Evolutionary conservation across 345 rosid genomes (phyloP).

Genomic region (Acer yangbiense): DNA sequence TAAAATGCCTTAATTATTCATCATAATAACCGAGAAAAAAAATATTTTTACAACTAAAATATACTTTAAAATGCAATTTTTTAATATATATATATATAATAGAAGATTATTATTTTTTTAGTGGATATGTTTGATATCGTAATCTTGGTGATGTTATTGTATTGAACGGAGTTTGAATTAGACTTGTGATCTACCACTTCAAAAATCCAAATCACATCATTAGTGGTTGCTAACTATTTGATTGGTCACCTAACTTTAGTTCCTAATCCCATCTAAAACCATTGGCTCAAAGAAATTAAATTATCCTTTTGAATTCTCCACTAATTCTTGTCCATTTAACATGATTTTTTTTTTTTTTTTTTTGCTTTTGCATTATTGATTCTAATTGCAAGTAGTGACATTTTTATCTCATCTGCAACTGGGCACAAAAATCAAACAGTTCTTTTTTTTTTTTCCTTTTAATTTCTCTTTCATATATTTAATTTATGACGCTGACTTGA

Average conservation of each 20-base stretch:
- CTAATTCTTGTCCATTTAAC: conserved; percentile 15
- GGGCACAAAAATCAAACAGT: neutral
- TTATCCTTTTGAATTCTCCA: conserved; percentile 16
- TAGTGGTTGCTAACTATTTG: conserved; percentile 39
- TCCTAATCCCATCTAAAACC: conserved; percentile 20
- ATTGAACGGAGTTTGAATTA: conserved; percentile 14
- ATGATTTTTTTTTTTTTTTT: neutral
- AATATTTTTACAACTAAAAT: too few relatives aligned
- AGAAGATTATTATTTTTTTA: neutral
- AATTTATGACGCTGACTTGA: too few relatives aligned
- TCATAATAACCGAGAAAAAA: too few relatives aligned
- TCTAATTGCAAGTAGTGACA: conserved; percentile 15
- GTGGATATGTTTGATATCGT: neutral
- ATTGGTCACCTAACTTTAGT: conserved; percentile 43
- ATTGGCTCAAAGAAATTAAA: conserved; percentile 14
- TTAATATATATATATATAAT: neutral
- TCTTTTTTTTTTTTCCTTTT: neutral
- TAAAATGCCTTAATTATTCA: neutral
- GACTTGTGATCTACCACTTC: conserved; percentile 39
- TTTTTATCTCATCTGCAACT: conserved; percentile 3
- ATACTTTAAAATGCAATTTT: too few relatives aligned
- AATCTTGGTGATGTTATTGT: conserved; percentile 10
- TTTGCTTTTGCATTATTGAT: conserved; percentile 8
- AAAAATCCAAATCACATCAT: conserved; percentile 37
- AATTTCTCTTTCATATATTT: neutral